Percentiles rank a stretch among this genome's conserved stretches.
phyloP scores from a whole-genome alignment of 371 early-diverging fungal genomes.

The Zancudomyces culisetae region DNA sequence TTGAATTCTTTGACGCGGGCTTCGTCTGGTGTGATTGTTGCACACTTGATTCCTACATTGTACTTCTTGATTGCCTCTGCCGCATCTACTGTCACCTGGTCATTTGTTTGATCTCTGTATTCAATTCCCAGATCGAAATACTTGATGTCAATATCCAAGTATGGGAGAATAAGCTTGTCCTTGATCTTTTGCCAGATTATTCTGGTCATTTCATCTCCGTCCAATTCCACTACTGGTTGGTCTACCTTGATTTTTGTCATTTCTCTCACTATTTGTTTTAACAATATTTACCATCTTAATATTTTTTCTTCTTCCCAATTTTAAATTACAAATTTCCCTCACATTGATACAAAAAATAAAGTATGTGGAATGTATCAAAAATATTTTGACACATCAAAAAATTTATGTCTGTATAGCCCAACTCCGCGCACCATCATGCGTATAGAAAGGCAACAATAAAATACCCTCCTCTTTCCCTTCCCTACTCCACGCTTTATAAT shows the following conservation, averaged over 20 bases:
- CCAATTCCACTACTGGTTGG: conserved; percentile 75
- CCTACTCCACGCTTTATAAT: too few species aligned
- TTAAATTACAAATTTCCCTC: too few species aligned
- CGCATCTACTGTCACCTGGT: conserved; percentile 88
- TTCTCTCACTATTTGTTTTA: neutral
- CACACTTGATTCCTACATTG: conserved; percentile 96
- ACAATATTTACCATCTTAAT: too few species aligned
- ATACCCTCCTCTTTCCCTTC: too few species aligned
- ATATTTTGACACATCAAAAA: too few species aligned
- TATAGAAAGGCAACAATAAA: too few species aligned
- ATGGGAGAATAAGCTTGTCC: conserved; percentile 84
- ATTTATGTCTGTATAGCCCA: too few species aligned
- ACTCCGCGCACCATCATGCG: too few species aligned
- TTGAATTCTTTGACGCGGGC: conserved; percentile 89
- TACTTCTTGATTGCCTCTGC: conserved; percentile 91
- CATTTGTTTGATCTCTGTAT: conserved; percentile 82
- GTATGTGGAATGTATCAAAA: too few species aligned
- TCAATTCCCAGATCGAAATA: conserved; percentile 88
- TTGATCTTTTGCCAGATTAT: conserved; percentile 90
- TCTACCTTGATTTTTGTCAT: conserved; percentile 40
- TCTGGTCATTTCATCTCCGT: conserved; percentile 96
- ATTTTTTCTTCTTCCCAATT: too few species aligned
- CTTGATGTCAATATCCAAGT: conserved; percentile 79
- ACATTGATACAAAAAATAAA: too few species aligned
- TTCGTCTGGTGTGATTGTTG: conserved; percentile 96